Percentiles rank a stretch among this genome's conserved stretches.
Evolutionary conservation across 495 filamentous ascomycete genomes (phyloP).

Genomic region (Aspergillus diversus): DNA sequence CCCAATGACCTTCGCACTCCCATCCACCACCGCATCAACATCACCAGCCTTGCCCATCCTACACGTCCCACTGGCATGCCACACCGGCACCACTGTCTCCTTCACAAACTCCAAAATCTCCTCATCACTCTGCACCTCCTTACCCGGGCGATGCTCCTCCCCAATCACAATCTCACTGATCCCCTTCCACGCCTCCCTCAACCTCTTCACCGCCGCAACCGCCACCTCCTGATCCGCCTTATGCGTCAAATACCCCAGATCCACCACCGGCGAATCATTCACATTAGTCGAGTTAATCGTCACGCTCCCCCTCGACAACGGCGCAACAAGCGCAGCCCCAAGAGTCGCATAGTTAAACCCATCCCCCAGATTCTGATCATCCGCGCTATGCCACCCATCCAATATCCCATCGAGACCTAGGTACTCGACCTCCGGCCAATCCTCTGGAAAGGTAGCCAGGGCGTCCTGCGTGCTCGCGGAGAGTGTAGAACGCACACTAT

Average conservation of each 20-base stretch:
- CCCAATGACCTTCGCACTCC: slow-evolving; percentile 54
- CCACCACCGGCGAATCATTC: slow-evolving; percentile 48
- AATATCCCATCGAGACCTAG: slow-evolving; percentile 32
- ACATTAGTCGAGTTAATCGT: slow-evolving; percentile 44
- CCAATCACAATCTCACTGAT: slow-evolving; percentile 17
- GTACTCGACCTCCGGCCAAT: slow-evolving; percentile 63
- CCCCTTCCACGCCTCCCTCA: slow-evolving; percentile 27
- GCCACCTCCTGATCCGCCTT: slow-evolving; percentile 47
- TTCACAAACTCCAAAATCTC: slow-evolving; percentile 50
- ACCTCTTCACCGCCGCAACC: slow-evolving; percentile 50
- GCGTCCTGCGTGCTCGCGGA: neutral
- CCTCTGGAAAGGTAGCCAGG: slow-evolving; percentile 37
- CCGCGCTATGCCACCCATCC: slow-evolving; percentile 20
- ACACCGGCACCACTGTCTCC: slow-evolving; percentile 47
- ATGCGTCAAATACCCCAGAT: slow-evolving; percentile 50
- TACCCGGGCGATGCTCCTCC: slow-evolving; percentile 48
- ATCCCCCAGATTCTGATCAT: slow-evolving; percentile 28
- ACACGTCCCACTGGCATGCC: slow-evolving; percentile 56
- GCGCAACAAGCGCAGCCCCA: slow-evolving; percentile 41
- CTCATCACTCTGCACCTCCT: slow-evolving; percentile 34
- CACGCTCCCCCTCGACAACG: slow-evolving; percentile 57
- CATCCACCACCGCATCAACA: slow-evolving; percentile 57
- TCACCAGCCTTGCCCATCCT: slow-evolving; percentile 55
- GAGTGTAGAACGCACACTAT: slow-evolving; percentile 22
- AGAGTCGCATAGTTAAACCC: slow-evolving; percentile 50